Base-by-base conservation (phyloP, 306 rosid species). In the Gynostemma pentaphyllum region DNA sequence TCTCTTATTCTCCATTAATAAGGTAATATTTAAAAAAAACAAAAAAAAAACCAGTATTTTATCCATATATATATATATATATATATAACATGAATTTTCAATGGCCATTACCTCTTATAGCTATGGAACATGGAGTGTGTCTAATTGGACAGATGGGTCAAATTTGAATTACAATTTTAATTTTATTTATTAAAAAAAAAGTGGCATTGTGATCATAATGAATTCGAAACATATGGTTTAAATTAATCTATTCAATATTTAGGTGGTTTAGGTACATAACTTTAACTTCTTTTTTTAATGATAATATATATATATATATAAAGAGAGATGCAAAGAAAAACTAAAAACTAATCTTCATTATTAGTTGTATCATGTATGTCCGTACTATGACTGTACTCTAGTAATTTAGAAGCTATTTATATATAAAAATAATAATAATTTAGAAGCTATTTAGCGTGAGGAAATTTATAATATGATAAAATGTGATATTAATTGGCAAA, bases 91-190 rank as follows among this genome's bases (percentile, higher is more conserved):
- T 26, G 14, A 51, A 24, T 51, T 51, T 24, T 53, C 22, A 28
- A 54, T 29, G 15, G 40, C 59, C 6, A 54, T 54, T 54, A 28
- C 62, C 40, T n/a, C 41, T 28, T 54, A 54, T 54, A 23, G 62
- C 24, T 54, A 54, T 54, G 11, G 39, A n/a, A 53, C 61, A 54
- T 54, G 61, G 40, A 40, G 7, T 54, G 7, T 54, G 61, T 30
- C 24, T 2, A 54, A 54, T 29, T 54, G 41, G 24, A 24, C 15
- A 8, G 2, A 54, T 54, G 39, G 41, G 62, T 29, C 62, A 14
- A 29, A 23, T 51, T 13, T 26, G 9, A 51, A 51, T 15, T 26
- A 51, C 13, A 51, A 9, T 49, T 49, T 49, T 49, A 49, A 22
- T 49, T n/a, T 23, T 15, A 49, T 49, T 49, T 21, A 49, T 29